Base-by-base conservation (phyloP, 2,329 filamentous ascomycete species). In the Nemania sp. region DNA sequence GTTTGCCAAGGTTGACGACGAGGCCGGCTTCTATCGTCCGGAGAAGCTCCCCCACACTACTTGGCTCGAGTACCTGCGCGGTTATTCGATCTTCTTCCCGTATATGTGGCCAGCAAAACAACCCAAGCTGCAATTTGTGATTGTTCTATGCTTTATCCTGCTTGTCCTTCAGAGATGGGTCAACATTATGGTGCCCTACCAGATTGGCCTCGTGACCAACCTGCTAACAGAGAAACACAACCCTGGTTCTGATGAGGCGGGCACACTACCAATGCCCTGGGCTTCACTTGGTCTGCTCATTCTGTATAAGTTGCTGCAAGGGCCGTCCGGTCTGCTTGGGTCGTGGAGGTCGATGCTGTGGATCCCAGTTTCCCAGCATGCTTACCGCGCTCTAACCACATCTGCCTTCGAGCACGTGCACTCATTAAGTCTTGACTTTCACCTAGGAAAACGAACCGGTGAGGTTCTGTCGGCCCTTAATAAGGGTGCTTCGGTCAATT, bases 351-450 rank as follows among this genome's bases (percentile, higher is more conserved):
- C 91, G 20, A 87, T 92, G 37, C 81, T 99, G 35, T 99, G 95
- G 95, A 95, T 99, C 52, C 94, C 95, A 0, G 92, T 99, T 59
- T 92, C 93, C 37, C 95, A 99, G 75, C 97, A 98, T 75, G 97
- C 94, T 0, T 99, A 97, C 77, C 89, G 92, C 71, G 92, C 95
- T 65, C 83, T 99, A 60, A 97, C 93, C 5, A 95, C 95, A 1
- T 93, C 95, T 15, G 92, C 94, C 11, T 99, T 99, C 73, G 94
- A 98, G 77, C 95, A 99, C 74, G 95, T 99, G 20, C 95, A 99
- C 76, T 89, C 90, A 52, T 86, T 99, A 35, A 97, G 93, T 75
- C 83, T 98, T 66, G 95, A 98, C 74, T 99, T 99, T 72, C 95
- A 99, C 73, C 84, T 98, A 2, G 92, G 92, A 54, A 99, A 99